Evolutionary conservation across 1,284 basidiomycete species (phyloP).

Genomic region (Microstroma glucosiphilum): DNA sequence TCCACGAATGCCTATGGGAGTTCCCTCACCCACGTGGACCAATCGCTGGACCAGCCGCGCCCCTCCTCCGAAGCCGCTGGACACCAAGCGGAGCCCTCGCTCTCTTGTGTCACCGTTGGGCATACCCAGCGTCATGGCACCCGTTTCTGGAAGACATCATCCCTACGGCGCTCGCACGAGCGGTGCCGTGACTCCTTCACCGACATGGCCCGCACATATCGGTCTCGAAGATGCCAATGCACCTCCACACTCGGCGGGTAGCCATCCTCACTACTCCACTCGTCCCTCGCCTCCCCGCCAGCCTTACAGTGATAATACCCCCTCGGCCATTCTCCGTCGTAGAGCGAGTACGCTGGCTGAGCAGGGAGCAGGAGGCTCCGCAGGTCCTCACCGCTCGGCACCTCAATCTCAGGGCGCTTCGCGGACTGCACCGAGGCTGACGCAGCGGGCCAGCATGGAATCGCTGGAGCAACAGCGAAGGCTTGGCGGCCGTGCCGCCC

Average conservation of each 20-base stretch:
- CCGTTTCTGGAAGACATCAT: not conserved
- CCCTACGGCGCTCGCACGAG: not conserved
- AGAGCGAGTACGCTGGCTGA: not conserved
- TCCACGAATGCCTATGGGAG: not conserved
- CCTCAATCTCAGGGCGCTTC: not conserved
- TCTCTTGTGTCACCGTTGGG: not conserved
- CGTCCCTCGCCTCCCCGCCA: not conserved
- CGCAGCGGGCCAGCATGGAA: not conserved
- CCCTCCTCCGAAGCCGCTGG: not conserved
- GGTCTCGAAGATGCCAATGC: not conserved
- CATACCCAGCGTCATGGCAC: not conserved
- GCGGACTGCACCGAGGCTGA: too few species aligned
- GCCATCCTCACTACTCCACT: not conserved
- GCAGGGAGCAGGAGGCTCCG: not conserved
- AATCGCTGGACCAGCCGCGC: constrained; percentile 1
- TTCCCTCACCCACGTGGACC: not conserved
- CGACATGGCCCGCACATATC: constrained; percentile 3
- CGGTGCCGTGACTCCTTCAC: constrained; percentile 1
- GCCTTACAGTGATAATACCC: not conserved
- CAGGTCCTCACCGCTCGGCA: constrained; percentile 4
- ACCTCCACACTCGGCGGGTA: not conserved
- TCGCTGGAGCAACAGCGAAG: not conserved
- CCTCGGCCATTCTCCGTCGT: not conserved
- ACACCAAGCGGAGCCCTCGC: not conserved
- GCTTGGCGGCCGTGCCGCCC: not conserved